Evolutionary conservation across 176 grass and related monocot species (phyloP).

Genomic region (Zea mays): Zm-B73-REFERENCE-NAM-5.0 NC_050100.1:220409001-220409500

Average conservation of each 20-base stretch:
- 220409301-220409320: slow-evolving; percentile 84
- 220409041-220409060: slow-evolving; percentile 74
- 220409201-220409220: slow-evolving; percentile 66
- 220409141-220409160: slow-evolving; percentile 86
- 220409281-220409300: slow-evolving; percentile 79
- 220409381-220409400: slow-evolving; percentile 80
- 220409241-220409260: slow-evolving; percentile 60
- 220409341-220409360: slow-evolving; percentile 59
- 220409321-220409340: slow-evolving; percentile 82
- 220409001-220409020: slow-evolving; percentile 75
- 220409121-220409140: slow-evolving; percentile 68
- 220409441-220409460: slow-evolving; percentile 41
- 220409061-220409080: slow-evolving; percentile 49
- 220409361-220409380: slow-evolving; percentile 64
- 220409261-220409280: slow-evolving; percentile 42
- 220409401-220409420: slow-evolving; percentile 76
- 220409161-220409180: slow-evolving; percentile 69
- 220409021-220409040: slow-evolving; percentile 66
- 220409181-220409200: slow-evolving; percentile 93
- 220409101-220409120: slow-evolving; percentile 80
- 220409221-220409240: slow-evolving; percentile 56
- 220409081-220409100: slow-evolving; percentile 58
- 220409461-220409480: slow-evolving; percentile 41
- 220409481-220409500: not conserved
- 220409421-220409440: slow-evolving; percentile 62